Evolutionary conservation across 2,329 filamentous ascomycete genomes (phyloP).

Genomic region (Aquanectria penicillioides): DNA sequence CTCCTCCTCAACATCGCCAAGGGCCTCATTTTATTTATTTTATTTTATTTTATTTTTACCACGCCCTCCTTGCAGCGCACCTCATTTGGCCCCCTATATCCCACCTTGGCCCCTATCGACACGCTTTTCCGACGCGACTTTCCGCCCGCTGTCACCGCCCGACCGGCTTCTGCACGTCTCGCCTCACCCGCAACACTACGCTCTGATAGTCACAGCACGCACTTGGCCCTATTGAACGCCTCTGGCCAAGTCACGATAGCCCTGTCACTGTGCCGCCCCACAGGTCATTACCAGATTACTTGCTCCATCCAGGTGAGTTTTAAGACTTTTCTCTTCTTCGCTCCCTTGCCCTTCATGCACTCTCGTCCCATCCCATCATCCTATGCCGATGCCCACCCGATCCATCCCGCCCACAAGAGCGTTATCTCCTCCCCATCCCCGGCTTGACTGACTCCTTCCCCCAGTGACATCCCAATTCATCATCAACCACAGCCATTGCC

Average conservation of each 20-base stretch:
- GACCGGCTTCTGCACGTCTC: slow-evolving; percentile 32
- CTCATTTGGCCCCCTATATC: background rate
- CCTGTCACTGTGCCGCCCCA: slow-evolving; percentile 41
- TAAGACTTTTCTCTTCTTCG: slow-evolving; percentile 31
- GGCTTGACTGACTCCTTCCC: slow-evolving; percentile 25
- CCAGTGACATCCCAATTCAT: slow-evolving; percentile 10
- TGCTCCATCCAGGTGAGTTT: slow-evolving; percentile 39
- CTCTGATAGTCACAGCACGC: slow-evolving; percentile 26
- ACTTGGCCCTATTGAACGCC: slow-evolving; percentile 38
- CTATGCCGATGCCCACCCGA: slow-evolving; percentile 36
- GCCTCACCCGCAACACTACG: slow-evolving; percentile 24
- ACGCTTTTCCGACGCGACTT: slow-evolving; percentile 28
- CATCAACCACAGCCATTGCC: slow-evolving; percentile 16
- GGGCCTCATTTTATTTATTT: slow-evolving; percentile 11
- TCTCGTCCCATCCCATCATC: slow-evolving; percentile 35
- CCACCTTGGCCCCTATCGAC: background rate
- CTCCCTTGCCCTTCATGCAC: slow-evolving; percentile 39
- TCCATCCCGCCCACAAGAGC: slow-evolving; percentile 33
- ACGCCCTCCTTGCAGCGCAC: background rate
- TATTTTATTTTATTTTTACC: background rate
- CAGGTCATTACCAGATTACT: slow-evolving; percentile 38
- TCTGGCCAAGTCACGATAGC: slow-evolving; percentile 37
- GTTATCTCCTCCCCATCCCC: slow-evolving; percentile 34
- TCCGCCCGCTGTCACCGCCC: slow-evolving; percentile 25
- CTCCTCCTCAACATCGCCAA: slow-evolving; percentile 12